Evolutionary conservation across 2,329 filamentous ascomycete genomes (phyloP), one percentile per base, ranked within the genome.

Genomic region (Macrophomina pseudophaseolina): DNA sequence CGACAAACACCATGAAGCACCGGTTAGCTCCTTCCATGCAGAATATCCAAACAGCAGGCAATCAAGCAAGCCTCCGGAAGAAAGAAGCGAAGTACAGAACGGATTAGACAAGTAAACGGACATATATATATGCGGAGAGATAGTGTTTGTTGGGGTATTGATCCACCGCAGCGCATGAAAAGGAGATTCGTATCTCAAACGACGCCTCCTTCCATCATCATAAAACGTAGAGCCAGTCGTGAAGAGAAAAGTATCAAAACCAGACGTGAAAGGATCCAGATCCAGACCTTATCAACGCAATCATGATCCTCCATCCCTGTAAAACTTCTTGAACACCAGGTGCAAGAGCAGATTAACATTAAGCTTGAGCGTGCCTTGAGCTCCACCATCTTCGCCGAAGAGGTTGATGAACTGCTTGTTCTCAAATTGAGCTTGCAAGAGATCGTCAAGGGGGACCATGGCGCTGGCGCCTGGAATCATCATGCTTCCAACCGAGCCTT

Each of bases 301-400:
- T 65, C 52, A 65, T 32, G 64, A 46, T 14, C 54, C 64, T 32
- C 64, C 73, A 67, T 84, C 82, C 69, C 80, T 74, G 70, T 99
- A 99, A 80, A 99, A 99, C 85, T 99, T 99, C 87, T 96, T 97
- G 85, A 98, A 98, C 72, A 99, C 87, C 79, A 98, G 84, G 85
- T 99, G 95, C 84, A 99, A 84, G 81, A 99, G 88, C 75, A 99
- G 80, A 82, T 99, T 99, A 74, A 99, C 95, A 79, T 98, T 98
- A 75, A 99, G 86, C 80, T 91, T 90, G 76, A 97, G 85, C 70
- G 77, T 76, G 0, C 80, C 74, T 54, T 72, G 69, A 3, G 72
- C 70, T 32, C 58, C 69, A 62, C 48, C 53, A 11, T 42, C 42
- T 40, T 64, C 60, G 12, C 44, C 60, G 74, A 99, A 99, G 68